Conservation (phyloP, 257 asterid genomes). For the Paulownia fortunei region DNA sequence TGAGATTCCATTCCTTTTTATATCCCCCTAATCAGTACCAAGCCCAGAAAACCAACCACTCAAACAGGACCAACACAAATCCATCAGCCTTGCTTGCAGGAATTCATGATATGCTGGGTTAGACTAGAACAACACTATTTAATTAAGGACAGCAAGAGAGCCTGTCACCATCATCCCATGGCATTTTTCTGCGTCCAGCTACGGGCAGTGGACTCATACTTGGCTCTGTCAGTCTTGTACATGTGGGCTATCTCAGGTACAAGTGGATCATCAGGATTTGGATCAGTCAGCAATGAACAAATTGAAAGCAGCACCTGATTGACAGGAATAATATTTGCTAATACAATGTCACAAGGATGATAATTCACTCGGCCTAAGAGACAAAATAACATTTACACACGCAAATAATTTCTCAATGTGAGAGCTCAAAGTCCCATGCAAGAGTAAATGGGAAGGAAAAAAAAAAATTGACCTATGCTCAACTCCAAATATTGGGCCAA, state of each 20-base stretch:
- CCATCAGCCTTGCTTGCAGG: too few species aligned
- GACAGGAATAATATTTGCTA: background rate
- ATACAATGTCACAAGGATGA: background rate
- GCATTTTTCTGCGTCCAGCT: conserved; percentile 50
- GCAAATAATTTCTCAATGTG: background rate
- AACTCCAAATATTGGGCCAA: background rate
- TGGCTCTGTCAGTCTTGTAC: conserved; percentile 46
- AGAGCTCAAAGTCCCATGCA: too few species aligned
- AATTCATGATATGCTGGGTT: conserved; percentile 3
- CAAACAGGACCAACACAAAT: too few species aligned
- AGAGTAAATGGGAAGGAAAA: too few species aligned
- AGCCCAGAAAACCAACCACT: conserved; percentile 16
- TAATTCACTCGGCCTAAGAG: background rate
- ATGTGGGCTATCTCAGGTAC: conserved; percentile 55
- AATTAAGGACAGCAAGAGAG: background rate
- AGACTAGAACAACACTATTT: background rate
- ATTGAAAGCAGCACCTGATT: conserved; percentile 49
- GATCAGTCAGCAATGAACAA: conserved; percentile 45
- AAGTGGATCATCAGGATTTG: conserved; percentile 51
- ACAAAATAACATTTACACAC: background rate
- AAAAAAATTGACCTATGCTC: background rate
- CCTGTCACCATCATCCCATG: conserved; percentile 39
- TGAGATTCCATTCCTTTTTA: conserved; percentile 5
- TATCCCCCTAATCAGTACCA: background rate
- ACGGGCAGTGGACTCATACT: conserved; percentile 48